phyloP scores from a whole-genome alignment of 768 basidiomycete genomes.

The Pleurotus citrinopileatus region DNA sequence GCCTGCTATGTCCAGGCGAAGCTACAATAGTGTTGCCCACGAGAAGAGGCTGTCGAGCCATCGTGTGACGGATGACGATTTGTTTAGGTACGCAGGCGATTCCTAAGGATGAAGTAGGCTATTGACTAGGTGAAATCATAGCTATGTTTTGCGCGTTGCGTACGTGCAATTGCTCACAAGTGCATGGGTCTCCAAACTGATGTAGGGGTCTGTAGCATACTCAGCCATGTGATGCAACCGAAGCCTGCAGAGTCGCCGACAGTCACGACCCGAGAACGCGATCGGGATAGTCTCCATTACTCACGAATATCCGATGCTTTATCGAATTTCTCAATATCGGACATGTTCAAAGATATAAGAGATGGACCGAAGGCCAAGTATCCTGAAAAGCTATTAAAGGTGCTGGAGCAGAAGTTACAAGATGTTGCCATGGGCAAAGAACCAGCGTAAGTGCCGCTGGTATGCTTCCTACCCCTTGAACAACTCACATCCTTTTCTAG shows the following conservation, averaged over 20 bases:
- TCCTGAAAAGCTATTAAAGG: slow-evolving; percentile 91
- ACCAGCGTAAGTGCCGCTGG: slow-evolving; percentile 58
- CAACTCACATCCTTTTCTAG: slow-evolving; percentile 34
- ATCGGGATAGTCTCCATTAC: slow-evolving; percentile 54
- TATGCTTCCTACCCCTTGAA: slow-evolving; percentile 3
- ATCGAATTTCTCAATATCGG: slow-evolving; percentile 63
- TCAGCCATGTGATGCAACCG: slow-evolving; percentile 68
- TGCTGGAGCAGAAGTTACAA: slow-evolving; percentile 85
- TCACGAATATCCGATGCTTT: slow-evolving; percentile 64
- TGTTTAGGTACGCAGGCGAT: slow-evolving; percentile 63
- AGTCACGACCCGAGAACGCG: slow-evolving; percentile 36
- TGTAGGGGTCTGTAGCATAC: slow-evolving; percentile 43
- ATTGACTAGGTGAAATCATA: slow-evolving; percentile 24
- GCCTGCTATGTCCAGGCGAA: slow-evolving; percentile 66
- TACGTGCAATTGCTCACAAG: slow-evolving; percentile 38
- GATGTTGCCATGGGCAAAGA: slow-evolving; percentile 94
- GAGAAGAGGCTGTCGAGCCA: slow-evolving; percentile 74
- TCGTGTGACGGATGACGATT: slow-evolving; percentile 79
- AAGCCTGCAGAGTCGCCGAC: slow-evolving; percentile 41
- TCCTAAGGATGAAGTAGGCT: slow-evolving; percentile 5
- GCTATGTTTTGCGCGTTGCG: slow-evolving; percentile 84
- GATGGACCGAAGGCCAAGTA: slow-evolving; percentile 88
- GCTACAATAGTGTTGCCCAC: slow-evolving; percentile 68
- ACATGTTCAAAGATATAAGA: slow-evolving; percentile 76
- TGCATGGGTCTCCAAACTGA: slow-evolving; percentile 11